Evolutionary conservation across 495 filamentous ascomycete species (phyloP).

Genomic region (Filosporella fistucella): DNA sequence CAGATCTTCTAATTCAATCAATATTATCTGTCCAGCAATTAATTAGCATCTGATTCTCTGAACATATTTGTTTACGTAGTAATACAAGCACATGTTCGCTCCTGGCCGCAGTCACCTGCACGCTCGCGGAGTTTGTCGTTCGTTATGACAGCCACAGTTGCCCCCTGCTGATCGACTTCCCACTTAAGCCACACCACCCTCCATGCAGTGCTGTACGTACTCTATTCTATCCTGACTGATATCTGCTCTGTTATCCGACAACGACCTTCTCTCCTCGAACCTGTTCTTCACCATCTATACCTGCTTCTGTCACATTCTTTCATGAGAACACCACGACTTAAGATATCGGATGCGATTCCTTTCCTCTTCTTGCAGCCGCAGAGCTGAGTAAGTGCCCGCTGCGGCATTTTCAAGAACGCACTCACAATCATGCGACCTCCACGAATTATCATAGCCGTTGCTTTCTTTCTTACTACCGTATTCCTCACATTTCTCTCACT

Average conservation of each 20-base stretch:
- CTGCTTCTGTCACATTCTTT: neutral
- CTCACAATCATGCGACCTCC: conserved; percentile 47
- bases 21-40: no score
- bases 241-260: neutral
- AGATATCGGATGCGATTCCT: conserved; percentile 17
- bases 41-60: no score
- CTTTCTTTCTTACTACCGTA: conserved; percentile 22
- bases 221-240: neutral
- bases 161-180: no score
- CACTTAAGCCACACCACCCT: no score
- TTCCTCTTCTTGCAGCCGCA: conserved; percentile 13
- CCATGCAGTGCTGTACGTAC: no score
- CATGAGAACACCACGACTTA: neutral
- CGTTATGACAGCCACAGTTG: no score
- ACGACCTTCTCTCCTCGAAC: neutral
- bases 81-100: no score
- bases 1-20: no score
- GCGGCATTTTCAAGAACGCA: conserved; percentile 16
- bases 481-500: conserved; percentile 22
- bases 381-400: conserved; percentile 20
- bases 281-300: neutral
- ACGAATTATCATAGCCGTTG: conserved; percentile 36
- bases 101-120: no score
- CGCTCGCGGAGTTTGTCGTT: no score
- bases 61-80: no score